These are phyloP conservation scores for Yarrowia sp. DNA, from an alignment of 805 yeast genomes.

Conservation along the genomic window DNA sequence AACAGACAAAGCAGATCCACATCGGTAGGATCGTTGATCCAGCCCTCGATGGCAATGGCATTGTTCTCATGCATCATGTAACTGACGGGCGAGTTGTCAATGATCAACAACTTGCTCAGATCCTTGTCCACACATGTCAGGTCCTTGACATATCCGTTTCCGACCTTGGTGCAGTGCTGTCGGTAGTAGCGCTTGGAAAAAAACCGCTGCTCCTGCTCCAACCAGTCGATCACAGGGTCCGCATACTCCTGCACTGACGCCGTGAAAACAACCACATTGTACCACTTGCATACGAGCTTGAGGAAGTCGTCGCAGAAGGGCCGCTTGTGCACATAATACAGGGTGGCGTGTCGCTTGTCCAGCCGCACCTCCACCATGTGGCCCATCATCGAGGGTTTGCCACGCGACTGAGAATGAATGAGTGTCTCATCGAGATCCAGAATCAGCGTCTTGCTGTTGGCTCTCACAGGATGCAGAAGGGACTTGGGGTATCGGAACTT, in stretches of 20 bases:
- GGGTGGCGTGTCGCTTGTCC: constrained; percentile 61
- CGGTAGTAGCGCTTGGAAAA: constrained; percentile 68
- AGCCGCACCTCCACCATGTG: constrained; percentile 81
- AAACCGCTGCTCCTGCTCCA: constrained; percentile 61
- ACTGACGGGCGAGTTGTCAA: constrained; percentile 92
- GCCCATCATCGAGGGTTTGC: constrained; percentile 44
- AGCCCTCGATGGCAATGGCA: constrained; percentile 92
- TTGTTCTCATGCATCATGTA: constrained; percentile 73
- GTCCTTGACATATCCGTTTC: constrained; percentile 83
- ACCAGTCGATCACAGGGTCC: constrained; percentile 92
- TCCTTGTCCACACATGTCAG: constrained; percentile 51
- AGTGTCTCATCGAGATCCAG: constrained; percentile 92
- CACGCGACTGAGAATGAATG: constrained; percentile 82
- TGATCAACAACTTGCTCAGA: constrained; percentile 64
- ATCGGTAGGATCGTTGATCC: constrained; percentile 97
- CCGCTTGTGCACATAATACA: constrained; percentile 86
- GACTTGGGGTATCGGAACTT: constrained; percentile 17
- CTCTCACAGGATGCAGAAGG: constrained; percentile 11
- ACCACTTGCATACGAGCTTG: constrained; percentile 78
- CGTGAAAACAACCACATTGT: constrained; percentile 83
- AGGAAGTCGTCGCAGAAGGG: constrained; percentile 88
- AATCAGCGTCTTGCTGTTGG: constrained; percentile 61
- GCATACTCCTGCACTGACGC: constrained; percentile 95
- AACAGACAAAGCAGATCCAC: constrained; percentile 73
- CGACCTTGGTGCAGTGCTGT: constrained; percentile 63